Base-by-base conservation (phyloP, 2,329 filamentous ascomycete genomes). In the Alternaria gaisen region DNA sequence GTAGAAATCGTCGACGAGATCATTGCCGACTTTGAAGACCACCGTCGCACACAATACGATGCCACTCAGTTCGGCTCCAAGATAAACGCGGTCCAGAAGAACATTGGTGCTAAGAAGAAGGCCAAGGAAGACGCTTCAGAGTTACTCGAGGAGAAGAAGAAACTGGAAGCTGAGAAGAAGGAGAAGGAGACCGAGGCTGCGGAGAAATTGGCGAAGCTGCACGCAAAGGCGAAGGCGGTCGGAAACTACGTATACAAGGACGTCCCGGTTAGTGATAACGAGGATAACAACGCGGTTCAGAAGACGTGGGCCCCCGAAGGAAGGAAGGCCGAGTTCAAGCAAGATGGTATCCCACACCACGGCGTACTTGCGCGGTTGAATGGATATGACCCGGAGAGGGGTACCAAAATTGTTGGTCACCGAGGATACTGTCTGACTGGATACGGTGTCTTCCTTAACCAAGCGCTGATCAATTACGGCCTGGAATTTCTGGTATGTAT, bases 401-500 rank as follows among this genome's bases (percentile, higher is more conserved):
- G 74, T 34, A 73, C 77, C 66, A 98, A 98, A 84, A 87, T 98
- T 65, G 94, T 97, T 44, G 94, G 95, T 53, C 94, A 98, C 80
- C 87, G 94, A 71, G 94, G 94, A 40, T 98, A 98, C 83, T 97
- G 94, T 81, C 82, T 98, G 73, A 93, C 89, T 59, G 90, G 90
- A 63, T 97, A 94, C 84, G 95, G 94, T 62, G 88, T 97, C 40
- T 94, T 94, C 79, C 84, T 97, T 66, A 97, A 97, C 81, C 90
- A 95, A 77, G 95, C 95, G 1, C 86, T 99, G 53, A 90, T 97
- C 80, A 97, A 97, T 82, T 99, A 98, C 77, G 94, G 94, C 10
- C 53, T 60, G 8, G 57, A 60, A 12, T 60, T 60, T 24, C 14
- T 60, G 32, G 57, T 60, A 34, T 4, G 53, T 34, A 4, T 30